These are phyloP conservation scores for Aspergillus wentii DNA, from an alignment of 495 filamentous ascomycete species.

Conservation along the genomic window DNA sequence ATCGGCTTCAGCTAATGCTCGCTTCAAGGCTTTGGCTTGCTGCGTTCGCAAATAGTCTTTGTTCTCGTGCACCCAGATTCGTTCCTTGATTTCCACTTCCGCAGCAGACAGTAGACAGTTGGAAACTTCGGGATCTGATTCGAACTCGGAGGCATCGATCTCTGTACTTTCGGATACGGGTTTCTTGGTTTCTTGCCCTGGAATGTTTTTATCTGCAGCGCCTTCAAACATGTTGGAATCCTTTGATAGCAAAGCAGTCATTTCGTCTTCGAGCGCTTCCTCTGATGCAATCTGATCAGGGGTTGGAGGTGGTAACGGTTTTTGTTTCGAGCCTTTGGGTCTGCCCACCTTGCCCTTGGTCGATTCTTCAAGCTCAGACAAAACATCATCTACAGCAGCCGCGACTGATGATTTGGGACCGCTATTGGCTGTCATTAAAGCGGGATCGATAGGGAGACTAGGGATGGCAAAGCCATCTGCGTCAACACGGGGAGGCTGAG, in stretches of 20 bases:
- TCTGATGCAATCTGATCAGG: constrained; percentile 39
- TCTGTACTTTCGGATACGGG: constrained; percentile 42
- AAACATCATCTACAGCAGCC: constrained; percentile 18
- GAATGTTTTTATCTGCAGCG: constrained; percentile 5
- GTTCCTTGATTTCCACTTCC: constrained; percentile 75
- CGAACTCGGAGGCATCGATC: constrained; percentile 73
- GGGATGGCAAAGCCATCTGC: constrained; percentile 47
- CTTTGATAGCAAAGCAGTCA: constrained; percentile 32
- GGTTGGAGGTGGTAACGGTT: constrained; percentile 25
- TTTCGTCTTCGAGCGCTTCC: constrained; percentile 39
- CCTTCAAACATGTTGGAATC: constrained; percentile 36
- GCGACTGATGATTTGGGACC: constrained; percentile 16
- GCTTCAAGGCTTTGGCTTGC: constrained; percentile 68
- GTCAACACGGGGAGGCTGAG: constrained; percentile 35
- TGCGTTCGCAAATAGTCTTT: constrained; percentile 81
- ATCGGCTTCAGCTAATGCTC: constrained; percentile 51
- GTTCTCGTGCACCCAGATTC: constrained; percentile 91
- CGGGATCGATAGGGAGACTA: constrained; percentile 40
- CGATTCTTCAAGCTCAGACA: constrained; percentile 18
- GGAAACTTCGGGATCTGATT: constrained; percentile 69
- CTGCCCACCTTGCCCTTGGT: constrained; percentile 15
- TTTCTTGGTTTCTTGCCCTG: constrained; percentile 10
- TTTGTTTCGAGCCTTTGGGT: constrained; percentile 28
- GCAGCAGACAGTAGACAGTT: constrained; percentile 65
- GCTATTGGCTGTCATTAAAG: constrained; percentile 22